Conservation (phyloP, 1,284 basidiomycete species). For the Ustilago tritici region DNA sequence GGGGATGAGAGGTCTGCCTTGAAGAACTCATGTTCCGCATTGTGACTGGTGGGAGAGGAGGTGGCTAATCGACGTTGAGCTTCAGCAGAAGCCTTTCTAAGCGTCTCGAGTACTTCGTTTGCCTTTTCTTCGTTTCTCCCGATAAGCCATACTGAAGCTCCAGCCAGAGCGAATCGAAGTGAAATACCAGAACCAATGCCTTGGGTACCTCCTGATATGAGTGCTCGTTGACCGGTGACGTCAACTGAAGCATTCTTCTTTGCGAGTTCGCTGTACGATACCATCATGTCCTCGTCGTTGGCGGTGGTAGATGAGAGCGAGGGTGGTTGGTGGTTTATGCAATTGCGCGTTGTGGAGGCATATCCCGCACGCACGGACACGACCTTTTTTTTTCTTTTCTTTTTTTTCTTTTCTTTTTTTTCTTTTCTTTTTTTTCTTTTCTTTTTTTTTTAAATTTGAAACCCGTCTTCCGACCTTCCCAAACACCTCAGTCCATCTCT, state of each 20-base stretch:
- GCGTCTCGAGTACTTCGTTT: slow-evolving; percentile 59
- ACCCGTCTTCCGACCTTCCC: too few species aligned
- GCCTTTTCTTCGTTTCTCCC: slow-evolving; percentile 66
- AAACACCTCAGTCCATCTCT: too few species aligned
- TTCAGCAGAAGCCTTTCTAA: slow-evolving; percentile 52
- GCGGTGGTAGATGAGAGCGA: background rate
- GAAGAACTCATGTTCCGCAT: slow-evolving; percentile 63
- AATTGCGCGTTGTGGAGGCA: too few species aligned
- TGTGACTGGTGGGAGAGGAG: background rate
- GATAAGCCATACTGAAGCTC: slow-evolving; percentile 69
- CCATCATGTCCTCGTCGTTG: slow-evolving; percentile 15
- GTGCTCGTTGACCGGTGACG: slow-evolving; percentile 37
- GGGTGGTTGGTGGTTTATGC: background rate
- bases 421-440: too few species aligned
- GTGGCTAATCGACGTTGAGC: slow-evolving; percentile 22
- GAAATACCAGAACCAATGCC: slow-evolving; percentile 64
- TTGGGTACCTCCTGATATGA: slow-evolving; percentile 61
- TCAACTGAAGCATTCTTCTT: slow-evolving; percentile 39
- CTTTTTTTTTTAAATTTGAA: too few species aligned
- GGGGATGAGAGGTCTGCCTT: slow-evolving; percentile 68
- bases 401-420: background rate
- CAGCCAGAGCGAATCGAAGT: slow-evolving; percentile 62
- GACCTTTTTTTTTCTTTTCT: too few species aligned
- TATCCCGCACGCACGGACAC: too few species aligned
- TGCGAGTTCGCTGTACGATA: slow-evolving; percentile 24